Percentiles rank a stretch among this genome's conserved stretches.
These are phyloP conservation scores for Aspergillus ellipticus DNA, from an alignment of 495 filamentous ascomycete species.

Conservation along the genomic window DNA sequence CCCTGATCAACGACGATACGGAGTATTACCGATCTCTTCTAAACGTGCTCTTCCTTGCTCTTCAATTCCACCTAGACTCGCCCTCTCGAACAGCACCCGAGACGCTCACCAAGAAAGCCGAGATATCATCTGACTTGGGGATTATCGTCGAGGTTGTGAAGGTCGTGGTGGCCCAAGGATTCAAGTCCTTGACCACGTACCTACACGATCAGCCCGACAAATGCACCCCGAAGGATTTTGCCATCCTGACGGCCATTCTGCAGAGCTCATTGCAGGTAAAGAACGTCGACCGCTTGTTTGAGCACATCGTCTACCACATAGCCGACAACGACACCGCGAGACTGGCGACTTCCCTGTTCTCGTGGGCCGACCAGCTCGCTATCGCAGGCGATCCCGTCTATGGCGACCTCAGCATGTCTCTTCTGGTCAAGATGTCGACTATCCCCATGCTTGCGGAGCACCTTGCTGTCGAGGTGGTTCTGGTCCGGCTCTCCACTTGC, in stretches of 20 bases:
- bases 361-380: slow-evolving; percentile 79
- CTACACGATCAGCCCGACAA: slow-evolving; percentile 62
- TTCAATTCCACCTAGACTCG: slow-evolving; percentile 56
- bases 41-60: slow-evolving; percentile 76
- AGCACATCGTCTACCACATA: slow-evolving; percentile 66
- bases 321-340: slow-evolving; percentile 62
- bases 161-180: slow-evolving; percentile 73
- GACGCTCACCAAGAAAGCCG: slow-evolving; percentile 33
- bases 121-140: slow-evolving; percentile 42
- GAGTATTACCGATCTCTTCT: slow-evolving; percentile 78
- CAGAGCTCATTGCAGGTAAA: slow-evolving; percentile 72
- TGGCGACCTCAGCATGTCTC: slow-evolving; percentile 80
- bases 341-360: slow-evolving; percentile 82
- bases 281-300: slow-evolving; percentile 40
- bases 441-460: slow-evolving; percentile 82
- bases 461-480: slow-evolving; percentile 77
- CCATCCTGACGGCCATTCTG: slow-evolving; percentile 83
- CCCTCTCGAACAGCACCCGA: slow-evolving; percentile 27
- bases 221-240: slow-evolving; percentile 65
- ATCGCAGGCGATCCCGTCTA: slow-evolving; percentile 85
- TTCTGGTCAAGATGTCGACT: slow-evolving; percentile 81
- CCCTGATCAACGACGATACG: slow-evolving; percentile 56
- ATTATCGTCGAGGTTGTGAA: slow-evolving; percentile 70
- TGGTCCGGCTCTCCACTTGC: slow-evolving; percentile 73
- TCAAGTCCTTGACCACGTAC: slow-evolving; percentile 69